phyloP scores from a whole-genome alignment of 805 yeast genomes.

The Saccharomyces kudriavzevii region DNA sequence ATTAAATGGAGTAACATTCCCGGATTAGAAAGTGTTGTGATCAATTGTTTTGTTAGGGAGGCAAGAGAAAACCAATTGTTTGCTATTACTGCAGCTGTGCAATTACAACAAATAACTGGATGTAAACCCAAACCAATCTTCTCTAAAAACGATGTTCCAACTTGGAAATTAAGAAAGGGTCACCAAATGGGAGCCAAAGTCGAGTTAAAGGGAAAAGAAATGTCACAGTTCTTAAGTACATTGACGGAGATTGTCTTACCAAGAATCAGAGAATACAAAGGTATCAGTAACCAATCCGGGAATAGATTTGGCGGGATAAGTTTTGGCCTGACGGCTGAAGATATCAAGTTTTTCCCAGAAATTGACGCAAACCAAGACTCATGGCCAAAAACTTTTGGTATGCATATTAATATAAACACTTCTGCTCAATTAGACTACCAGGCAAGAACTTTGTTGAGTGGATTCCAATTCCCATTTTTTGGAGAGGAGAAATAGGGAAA shows the following conservation, averaged over 20 bases:
- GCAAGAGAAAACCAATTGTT: slow-evolving; percentile 64
- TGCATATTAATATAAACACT: slow-evolving; percentile 79
- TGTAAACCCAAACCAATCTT: slow-evolving; percentile 65
- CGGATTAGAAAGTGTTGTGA: slow-evolving; percentile 50
- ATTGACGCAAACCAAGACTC: slow-evolving; percentile 82
- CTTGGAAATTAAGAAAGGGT: slow-evolving; percentile 82
- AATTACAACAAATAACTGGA: slow-evolving; percentile 91
- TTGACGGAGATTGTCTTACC: slow-evolving; percentile 90
- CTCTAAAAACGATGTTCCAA: slow-evolving; percentile 71
- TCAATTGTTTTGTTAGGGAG: slow-evolving; percentile 70
- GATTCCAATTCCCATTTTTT: slow-evolving; percentile 71
- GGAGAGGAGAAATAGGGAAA: slow-evolving; percentile 28
- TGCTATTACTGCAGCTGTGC: slow-evolving; percentile 68
- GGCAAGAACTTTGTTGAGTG: slow-evolving; percentile 78
- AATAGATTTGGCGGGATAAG: slow-evolving; percentile 80
- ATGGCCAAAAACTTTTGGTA: slow-evolving; percentile 81
- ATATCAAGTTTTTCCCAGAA: slow-evolving; percentile 83
- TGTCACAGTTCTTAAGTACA: slow-evolving; percentile 79
- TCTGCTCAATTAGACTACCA: slow-evolving; percentile 84
- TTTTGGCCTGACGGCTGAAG: slow-evolving; percentile 72
- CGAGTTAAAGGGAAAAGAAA: slow-evolving; percentile 65
- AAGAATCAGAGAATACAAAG: slow-evolving; percentile 78
- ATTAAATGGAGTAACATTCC: slow-evolving; percentile 69
- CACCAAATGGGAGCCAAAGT: slow-evolving; percentile 87
- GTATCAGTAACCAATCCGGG: slow-evolving; percentile 69